Conservation (phyloP, 73 alveolate genomes). For the Breviolum minutum region DNA sequence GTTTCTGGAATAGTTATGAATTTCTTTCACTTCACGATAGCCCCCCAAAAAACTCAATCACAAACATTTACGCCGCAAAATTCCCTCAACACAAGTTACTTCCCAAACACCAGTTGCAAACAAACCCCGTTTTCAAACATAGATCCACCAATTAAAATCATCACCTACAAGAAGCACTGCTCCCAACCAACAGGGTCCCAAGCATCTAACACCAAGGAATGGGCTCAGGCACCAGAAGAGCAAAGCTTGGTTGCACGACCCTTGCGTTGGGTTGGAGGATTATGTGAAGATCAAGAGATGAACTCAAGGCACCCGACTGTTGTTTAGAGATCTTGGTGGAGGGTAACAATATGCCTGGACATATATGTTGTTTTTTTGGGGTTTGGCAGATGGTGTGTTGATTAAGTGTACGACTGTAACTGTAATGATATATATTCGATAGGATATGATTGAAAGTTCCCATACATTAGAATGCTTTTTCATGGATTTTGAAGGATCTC, state of each 20-base stretch:
- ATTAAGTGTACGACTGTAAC: too few relatives aligned
- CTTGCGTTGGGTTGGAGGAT: constrained; percentile 36
- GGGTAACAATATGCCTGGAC: background rate
- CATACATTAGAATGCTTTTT: too few relatives aligned
- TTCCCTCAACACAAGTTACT: too few relatives aligned
- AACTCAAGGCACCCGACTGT: background rate
- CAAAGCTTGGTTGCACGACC: background rate
- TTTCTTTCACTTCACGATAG: too few relatives aligned
- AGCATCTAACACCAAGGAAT: background rate
- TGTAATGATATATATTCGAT: too few relatives aligned
- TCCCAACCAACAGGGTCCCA: background rate
- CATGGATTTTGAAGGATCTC: too few relatives aligned
- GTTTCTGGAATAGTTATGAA: too few relatives aligned
- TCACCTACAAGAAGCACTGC: background rate
- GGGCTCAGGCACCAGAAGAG: background rate
- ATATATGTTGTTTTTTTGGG: background rate
- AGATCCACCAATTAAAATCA: too few relatives aligned
- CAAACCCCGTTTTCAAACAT: too few relatives aligned
- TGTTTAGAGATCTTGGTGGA: background rate
- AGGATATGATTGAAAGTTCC: too few relatives aligned
- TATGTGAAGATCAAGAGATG: constrained; percentile 5
- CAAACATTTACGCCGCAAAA: too few relatives aligned
- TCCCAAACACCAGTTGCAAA: background rate
- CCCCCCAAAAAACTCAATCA: too few relatives aligned
- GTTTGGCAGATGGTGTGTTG: background rate